Conservation (phyloP, 352 stramenopile species). For the Halophytophthora batemanensis region DNA sequence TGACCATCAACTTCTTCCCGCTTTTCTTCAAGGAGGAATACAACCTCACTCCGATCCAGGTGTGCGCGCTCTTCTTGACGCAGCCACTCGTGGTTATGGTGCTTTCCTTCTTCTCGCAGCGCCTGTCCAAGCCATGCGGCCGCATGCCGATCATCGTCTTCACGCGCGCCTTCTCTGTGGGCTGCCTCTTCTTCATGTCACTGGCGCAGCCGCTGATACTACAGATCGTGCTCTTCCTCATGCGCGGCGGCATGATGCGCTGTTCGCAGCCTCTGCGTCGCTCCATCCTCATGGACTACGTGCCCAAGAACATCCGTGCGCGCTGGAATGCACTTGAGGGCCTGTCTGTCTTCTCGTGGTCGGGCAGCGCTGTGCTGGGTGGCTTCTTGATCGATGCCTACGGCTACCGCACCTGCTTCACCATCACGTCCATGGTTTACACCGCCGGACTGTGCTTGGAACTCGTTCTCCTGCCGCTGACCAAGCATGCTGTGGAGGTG, state of each 20-base stretch:
- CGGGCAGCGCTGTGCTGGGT: slow-evolving; percentile 71
- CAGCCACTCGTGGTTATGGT: slow-evolving; percentile 70
- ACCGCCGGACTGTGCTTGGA: slow-evolving; percentile 50
- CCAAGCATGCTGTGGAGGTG: slow-evolving; percentile 53
- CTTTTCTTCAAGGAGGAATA: slow-evolving; percentile 85
- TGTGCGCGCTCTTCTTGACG: slow-evolving; percentile 61
- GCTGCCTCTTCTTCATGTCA: slow-evolving; percentile 67
- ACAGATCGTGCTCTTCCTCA: slow-evolving; percentile 69
- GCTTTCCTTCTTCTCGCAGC: slow-evolving; percentile 54
- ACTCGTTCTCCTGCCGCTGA: slow-evolving; percentile 55
- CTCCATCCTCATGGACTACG: slow-evolving; percentile 80
- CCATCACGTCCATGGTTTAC: slow-evolving; percentile 79
- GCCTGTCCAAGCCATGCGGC: slow-evolving; percentile 43
- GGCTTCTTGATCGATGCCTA: slow-evolving; percentile 78
- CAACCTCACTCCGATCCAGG: slow-evolving; percentile 65
- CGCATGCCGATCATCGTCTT: slow-evolving; percentile 74
- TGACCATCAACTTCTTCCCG: slow-evolving; percentile 86
- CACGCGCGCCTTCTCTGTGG: slow-evolving; percentile 53
- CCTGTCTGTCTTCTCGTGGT: slow-evolving; percentile 78
- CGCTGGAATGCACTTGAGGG: slow-evolving; percentile 77
- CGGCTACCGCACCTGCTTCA: slow-evolving; percentile 74
- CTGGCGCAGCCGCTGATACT: slow-evolving; percentile 50
- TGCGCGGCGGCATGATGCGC: slow-evolving; percentile 80
- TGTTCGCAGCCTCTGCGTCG: slow-evolving; percentile 77
- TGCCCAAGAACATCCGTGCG: slow-evolving; percentile 66